Evolutionary conservation across 2,329 filamentous ascomycete species (phyloP).

Genomic region (Falciphora oryzae): DNA sequence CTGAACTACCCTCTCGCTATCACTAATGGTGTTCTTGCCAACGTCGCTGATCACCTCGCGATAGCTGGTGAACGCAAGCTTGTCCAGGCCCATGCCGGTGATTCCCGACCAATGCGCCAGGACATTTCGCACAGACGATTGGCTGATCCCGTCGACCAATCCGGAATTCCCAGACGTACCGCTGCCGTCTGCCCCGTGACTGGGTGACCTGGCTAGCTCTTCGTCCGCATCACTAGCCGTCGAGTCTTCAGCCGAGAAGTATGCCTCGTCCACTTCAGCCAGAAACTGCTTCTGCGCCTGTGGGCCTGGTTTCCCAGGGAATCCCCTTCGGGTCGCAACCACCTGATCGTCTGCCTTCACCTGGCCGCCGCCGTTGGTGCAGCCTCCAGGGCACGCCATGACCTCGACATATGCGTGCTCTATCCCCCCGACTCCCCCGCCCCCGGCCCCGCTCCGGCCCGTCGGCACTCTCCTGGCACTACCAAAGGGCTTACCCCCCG

Average conservation of each 20-base stretch:
- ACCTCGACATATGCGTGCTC: conserved; percentile 96
- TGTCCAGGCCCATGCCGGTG: conserved; percentile 65
- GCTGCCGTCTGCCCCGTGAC: conserved; percentile 26
- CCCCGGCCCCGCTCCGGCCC: conserved; percentile 9
- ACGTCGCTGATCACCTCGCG: conserved; percentile 93
- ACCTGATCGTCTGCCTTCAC: conserved; percentile 81
- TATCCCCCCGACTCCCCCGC: conserved; percentile 33
- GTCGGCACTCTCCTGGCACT: conserved; percentile 38
- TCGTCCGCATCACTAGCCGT: conserved; percentile 21
- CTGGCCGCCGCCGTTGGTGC: conserved; percentile 95
- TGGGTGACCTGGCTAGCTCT: conserved; percentile 17
- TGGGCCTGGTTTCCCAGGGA: conserved; percentile 55
- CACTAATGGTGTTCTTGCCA: conserved; percentile 63
- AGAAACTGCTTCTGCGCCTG: conserved; percentile 85
- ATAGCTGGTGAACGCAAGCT: conserved; percentile 78
- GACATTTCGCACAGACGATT: conserved; percentile 58
- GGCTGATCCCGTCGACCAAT: conserved; percentile 58
- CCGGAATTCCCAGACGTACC: background rate
- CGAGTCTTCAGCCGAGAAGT: conserved; percentile 68
- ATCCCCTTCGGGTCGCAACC: conserved; percentile 42
- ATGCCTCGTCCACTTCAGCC: conserved; percentile 77
- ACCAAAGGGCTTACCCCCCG: conserved; percentile 61
- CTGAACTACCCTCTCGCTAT: conserved; percentile 78
- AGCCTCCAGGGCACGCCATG: conserved; percentile 98
- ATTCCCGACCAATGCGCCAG: conserved; percentile 70